phyloP scores from a whole-genome alignment of 2,329 filamentous ascomycete species.

The Claviceps capensis region DNA sequence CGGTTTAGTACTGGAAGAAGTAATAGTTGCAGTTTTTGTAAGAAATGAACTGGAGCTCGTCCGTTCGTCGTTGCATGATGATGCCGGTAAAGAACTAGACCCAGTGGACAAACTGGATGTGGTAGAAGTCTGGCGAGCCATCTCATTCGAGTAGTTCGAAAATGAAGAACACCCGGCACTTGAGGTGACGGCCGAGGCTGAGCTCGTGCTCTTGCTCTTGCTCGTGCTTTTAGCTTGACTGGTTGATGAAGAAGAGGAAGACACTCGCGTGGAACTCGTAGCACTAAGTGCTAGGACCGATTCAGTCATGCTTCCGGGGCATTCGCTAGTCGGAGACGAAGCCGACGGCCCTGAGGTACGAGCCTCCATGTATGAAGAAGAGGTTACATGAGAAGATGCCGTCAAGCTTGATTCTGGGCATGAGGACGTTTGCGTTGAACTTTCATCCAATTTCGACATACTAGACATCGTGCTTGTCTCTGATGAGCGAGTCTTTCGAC shows the following conservation, averaged over 20 bases:
- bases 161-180: background rate
- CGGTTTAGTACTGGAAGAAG: background rate
- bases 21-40: background rate
- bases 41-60: background rate
- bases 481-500: background rate
- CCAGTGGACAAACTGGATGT: background rate
- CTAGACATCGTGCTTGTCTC: background rate
- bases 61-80: constrained; percentile 2
- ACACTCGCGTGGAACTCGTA: background rate
- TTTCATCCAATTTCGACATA: background rate
- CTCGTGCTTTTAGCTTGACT: background rate
- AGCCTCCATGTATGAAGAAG: background rate
- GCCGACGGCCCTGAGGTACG: background rate
- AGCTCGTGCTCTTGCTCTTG: background rate
- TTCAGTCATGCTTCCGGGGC: background rate
- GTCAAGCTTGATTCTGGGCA: background rate
- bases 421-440: background rate
- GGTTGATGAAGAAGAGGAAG: background rate
- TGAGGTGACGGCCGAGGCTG: background rate
- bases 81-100: background rate
- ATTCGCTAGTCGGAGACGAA: background rate
- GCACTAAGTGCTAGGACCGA: background rate
- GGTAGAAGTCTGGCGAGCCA: background rate
- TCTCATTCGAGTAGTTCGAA: background rate
- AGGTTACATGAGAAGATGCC: background rate